Evolutionary conservation across 352 stramenopile species (phyloP), one percentile per base, ranked within the genome.

Genomic region (Peronosclerospora sorghi): DNA sequence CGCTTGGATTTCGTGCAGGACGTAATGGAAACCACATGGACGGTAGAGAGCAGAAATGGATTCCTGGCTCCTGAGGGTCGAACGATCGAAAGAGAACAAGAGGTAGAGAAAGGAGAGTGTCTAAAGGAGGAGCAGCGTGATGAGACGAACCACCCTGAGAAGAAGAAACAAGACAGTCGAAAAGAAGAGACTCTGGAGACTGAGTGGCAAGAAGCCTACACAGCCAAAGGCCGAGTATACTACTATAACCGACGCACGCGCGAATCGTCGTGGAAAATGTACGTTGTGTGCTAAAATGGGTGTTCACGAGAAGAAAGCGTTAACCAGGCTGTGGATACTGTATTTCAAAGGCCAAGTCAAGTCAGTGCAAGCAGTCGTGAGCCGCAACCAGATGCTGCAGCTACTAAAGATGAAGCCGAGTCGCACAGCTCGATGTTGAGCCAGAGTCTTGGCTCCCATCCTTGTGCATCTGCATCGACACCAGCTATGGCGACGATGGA

Each of bases 201-300:
- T 44, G 76, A 89, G 39, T 92, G 80, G 80, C 70, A 85, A 29
- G 73, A 89, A 46, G 80, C 80, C 5, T 92, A 79, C 46, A 92
- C 80, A 1, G 80, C 73, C 0, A 86, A 89, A 54, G 80, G 80
- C 1, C 68, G 76, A n/a, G 78, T 88, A 0, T 92, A 92, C 54
- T 92, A 89, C 63, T 92, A 92, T 68, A 92, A 92, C 32, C 73
- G 77, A 15, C 69, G 73, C 29, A 89, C 80, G 2, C 69, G 80
- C 34, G 80, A 92, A 54, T 89, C 80, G 7, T 88, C 77, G 7
- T 92, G 80, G 80, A 88, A 70, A 32, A 86, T 66, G 79, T 91
- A 48, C 21, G 52, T 13, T 13, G 27, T n/a, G 17, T 41, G 15
- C 1, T 5, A 41, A 8, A 23, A 4, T 41, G 21, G 7, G 4